Evolutionary conservation across 805 yeast genomes (phyloP), one percentile per base, ranked within the genome.

Genomic region (Wickerhamomyces ciferrii): DNA sequence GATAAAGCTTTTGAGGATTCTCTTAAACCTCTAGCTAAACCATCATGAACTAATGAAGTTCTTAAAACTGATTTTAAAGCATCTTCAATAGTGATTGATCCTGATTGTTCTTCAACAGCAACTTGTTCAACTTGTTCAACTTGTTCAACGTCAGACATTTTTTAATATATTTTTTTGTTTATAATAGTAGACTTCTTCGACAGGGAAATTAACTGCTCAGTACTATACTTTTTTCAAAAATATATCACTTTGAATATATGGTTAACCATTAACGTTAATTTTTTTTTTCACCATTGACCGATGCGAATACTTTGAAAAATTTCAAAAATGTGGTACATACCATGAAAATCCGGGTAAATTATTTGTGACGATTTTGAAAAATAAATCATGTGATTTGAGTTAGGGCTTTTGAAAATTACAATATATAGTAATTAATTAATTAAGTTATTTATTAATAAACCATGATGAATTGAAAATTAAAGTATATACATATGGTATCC

Each of bases 1-100:
- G 96, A 82, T 64, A 94, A 83, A 75, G 97, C 98, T 87, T 94
- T 94, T 70, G 97, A 88, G 62, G 98, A 95, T 83, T 94, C 99
- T 84, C 98, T 94, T 75, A 94, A 85, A 84, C 99, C 99, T 83
- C 99, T 92, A 74, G 98, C 98, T 77, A 94, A 88, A 79, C 99
- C 99, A 74, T 92, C 97, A 82, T 90, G 96, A 70, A 92, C 87
- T 73, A 94, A 84, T 65, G 99, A 84, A 74, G 94, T 90, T 85
- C 96, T 91, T 72, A 94, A 85, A 71, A 94, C 98, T 70, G 88
- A 94, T 81, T 90, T 89, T 74, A 94, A 81, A 72, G 97, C 96
- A 73, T 94, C 99, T 81, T 95, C 98, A 64, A 94, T 86, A 74
- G 98, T 81, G 78, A 92, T 83, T 67, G 90, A 83, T 58, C 89